phyloP scores from a whole-genome alignment of 192 early-diverging fungal species.

The Gigaspora rosea region DNA sequence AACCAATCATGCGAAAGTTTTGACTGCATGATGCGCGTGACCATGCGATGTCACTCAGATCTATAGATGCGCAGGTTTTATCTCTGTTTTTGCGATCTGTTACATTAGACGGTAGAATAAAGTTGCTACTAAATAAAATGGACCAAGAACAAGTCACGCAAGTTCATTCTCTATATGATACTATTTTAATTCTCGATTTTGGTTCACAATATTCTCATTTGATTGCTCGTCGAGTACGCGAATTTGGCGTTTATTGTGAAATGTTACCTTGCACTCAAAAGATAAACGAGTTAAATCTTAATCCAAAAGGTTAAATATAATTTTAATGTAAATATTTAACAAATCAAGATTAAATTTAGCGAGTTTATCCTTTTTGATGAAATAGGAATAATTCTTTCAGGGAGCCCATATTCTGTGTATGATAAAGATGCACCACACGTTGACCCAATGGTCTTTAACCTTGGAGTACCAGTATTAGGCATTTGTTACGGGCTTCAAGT shows the following conservation, averaged over 20 bases:
- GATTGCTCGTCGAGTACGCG: slow-evolving; percentile 93
- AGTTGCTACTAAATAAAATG: neutral
- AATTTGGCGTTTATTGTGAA: slow-evolving; percentile 98
- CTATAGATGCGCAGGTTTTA: too few species aligned
- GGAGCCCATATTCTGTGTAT: slow-evolving; percentile 96
- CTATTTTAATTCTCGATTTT: slow-evolving; percentile 98
- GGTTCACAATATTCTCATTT: slow-evolving; percentile 99
- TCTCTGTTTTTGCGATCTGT: too few species aligned
- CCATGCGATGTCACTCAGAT: too few species aligned
- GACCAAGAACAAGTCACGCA: slow-evolving; percentile 43
- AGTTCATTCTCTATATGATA: slow-evolving; percentile 87
- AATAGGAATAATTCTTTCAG: slow-evolving; percentile 89
- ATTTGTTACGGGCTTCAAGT: slow-evolving; percentile 98
- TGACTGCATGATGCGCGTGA: too few species aligned
- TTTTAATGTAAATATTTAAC: too few species aligned
- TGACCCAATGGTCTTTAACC: slow-evolving; percentile 85
- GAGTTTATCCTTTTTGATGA: too few species aligned
- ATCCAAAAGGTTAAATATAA: slow-evolving; percentile 75
- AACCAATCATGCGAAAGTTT: too few species aligned
- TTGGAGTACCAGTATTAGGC: slow-evolving; percentile 91
- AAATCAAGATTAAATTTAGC: too few species aligned
- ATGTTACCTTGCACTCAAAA: slow-evolving; percentile 95
- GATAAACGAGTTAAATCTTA: slow-evolving; percentile 90
- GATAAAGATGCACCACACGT: slow-evolving; percentile 93
- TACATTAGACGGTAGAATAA: too few species aligned